These are phyloP conservation scores for Eutrema japonicum DNA, from an alignment of 345 rosid genomes.

Conservation along the genomic window DNA sequence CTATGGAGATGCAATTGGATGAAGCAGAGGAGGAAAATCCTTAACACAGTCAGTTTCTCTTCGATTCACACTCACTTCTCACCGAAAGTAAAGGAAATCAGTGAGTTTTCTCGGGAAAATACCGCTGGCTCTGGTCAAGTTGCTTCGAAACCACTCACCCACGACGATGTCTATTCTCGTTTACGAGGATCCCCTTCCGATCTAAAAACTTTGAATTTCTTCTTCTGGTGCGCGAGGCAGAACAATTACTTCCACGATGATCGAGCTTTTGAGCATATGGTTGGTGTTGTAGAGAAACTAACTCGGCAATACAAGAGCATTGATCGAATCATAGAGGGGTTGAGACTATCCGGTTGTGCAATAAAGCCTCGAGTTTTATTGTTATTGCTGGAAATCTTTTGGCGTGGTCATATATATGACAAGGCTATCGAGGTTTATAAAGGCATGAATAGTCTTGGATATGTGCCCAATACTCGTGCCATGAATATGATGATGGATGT, in stretches of 20 bases:
- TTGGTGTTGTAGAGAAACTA: constrained; percentile 50
- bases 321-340: constrained; percentile 47
- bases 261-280: constrained; percentile 59
- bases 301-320: constrained; percentile 42
- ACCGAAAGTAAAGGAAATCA: constrained; percentile 22
- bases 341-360: constrained; percentile 51
- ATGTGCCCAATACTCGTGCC: constrained; percentile 60
- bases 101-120: constrained; percentile 13
- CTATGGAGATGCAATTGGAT: constrained; percentile 51
- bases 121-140: not conserved
- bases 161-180: constrained; percentile 53
- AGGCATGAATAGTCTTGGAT: constrained; percentile 58
- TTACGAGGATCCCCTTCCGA: constrained; percentile 58
- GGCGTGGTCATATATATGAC: constrained; percentile 62
- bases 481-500: constrained; percentile 70
- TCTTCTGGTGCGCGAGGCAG: constrained; percentile 66
- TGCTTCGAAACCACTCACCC: constrained; percentile 43
- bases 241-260: constrained; percentile 57
- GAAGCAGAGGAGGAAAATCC: constrained; percentile 39
- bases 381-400: constrained; percentile 67
- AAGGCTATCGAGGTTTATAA: constrained; percentile 59
- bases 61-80: constrained; percentile 35
- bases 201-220: constrained; percentile 62
- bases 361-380: constrained; percentile 57
- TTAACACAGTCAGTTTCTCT: constrained; percentile 34